Conservation (phyloP, 2,329 filamentous ascomycete species). For the Capronia americana region DNA sequence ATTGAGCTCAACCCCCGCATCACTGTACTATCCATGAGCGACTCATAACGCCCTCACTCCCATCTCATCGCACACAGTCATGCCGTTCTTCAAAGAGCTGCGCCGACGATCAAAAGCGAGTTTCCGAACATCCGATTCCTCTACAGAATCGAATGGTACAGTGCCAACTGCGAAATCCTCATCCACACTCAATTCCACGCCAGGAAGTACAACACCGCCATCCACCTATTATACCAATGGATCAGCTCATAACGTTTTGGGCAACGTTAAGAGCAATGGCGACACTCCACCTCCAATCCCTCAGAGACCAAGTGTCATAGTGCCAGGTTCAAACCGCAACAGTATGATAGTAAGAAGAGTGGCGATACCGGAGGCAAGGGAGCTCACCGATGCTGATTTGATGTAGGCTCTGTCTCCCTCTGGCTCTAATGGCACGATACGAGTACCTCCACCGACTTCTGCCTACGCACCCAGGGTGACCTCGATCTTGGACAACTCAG, state of each 20-base stretch:
- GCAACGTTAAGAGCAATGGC: constrained; percentile 58
- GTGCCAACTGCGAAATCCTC: constrained; percentile 69
- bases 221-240: constrained; percentile 72
- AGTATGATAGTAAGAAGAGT: constrained; percentile 49
- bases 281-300: constrained; percentile 51
- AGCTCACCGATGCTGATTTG: not conserved
- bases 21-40: constrained; percentile 25
- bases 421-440: constrained; percentile 42
- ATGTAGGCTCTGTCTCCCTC: constrained; percentile 43
- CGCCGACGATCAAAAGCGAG: constrained; percentile 78
- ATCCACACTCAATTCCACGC: constrained; percentile 65
- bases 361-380: too few species aligned
- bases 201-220: constrained; percentile 75
- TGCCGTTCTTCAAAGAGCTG: constrained; percentile 75
- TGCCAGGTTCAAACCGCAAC: constrained; percentile 50
- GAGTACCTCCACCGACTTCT: constrained; percentile 68
- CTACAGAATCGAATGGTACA: constrained; percentile 66
- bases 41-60: constrained; percentile 16
- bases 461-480: constrained; percentile 80
- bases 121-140: constrained; percentile 70
- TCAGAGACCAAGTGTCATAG: constrained; percentile 54
- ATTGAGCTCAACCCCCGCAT: constrained; percentile 18
- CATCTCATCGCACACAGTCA: constrained; percentile 35
- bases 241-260: constrained; percentile 66
- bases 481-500: constrained; percentile 80